phyloP scores from a whole-genome alignment of 768 basidiomycete species.

The Cubamyces lactineus region DNA sequence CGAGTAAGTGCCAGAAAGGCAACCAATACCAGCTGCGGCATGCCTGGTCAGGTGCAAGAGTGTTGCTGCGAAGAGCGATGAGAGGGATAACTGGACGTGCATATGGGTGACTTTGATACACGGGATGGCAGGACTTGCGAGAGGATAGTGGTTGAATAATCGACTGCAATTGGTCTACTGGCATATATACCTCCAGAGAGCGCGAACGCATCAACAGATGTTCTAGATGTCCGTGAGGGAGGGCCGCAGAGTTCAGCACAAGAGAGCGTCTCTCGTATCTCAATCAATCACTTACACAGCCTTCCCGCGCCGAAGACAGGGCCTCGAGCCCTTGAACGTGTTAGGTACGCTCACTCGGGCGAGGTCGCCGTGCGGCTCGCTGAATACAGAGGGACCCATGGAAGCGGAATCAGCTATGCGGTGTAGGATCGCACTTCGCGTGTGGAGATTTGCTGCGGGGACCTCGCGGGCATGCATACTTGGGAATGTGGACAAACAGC shows the following conservation, averaged over 20 bases:
- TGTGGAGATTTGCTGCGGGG: background rate
- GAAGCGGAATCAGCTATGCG: background rate
- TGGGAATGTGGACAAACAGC: background rate
- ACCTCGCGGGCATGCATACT: background rate
- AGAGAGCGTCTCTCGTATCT: too few relatives aligned
- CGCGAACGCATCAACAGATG: too few relatives aligned
- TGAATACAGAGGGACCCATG: background rate
- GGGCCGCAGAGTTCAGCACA: background rate
- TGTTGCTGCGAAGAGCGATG: background rate
- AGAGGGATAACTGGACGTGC: background rate
- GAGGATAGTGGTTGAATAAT: background rate
- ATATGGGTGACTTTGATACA: background rate
- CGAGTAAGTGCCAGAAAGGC: constrained; percentile 24
- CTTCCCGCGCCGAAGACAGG: background rate
- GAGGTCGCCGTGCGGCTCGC: background rate
- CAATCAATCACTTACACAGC: too few relatives aligned
- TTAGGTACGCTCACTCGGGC: background rate
- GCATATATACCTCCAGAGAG: too few relatives aligned
- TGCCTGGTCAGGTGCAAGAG: background rate
- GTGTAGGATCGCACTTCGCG: constrained; percentile 8
- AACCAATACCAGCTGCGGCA: background rate
- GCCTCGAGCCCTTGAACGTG: background rate
- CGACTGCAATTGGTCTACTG: background rate
- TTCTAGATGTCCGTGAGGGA: too few relatives aligned
- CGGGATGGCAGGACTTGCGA: background rate